These are phyloP conservation scores for Mycosphaerella sp. DNA, from an alignment of 2,329 filamentous ascomycete genomes.

Conservation along the genomic window DNA sequence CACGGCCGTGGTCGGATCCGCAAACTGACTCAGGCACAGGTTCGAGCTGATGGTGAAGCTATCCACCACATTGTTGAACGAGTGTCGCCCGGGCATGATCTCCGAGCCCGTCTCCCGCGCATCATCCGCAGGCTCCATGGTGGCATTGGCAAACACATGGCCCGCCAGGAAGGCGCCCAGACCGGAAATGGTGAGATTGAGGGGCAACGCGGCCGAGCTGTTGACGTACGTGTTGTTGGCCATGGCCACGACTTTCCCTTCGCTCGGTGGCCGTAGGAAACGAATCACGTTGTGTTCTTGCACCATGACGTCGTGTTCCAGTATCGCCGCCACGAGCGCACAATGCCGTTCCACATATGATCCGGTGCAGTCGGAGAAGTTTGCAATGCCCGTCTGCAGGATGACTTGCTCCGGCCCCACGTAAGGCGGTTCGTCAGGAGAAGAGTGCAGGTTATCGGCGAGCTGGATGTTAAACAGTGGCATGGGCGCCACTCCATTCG, in stretches of 20 bases:
- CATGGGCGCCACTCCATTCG: background rate
- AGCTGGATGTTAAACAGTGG: slow-evolving; percentile 4
- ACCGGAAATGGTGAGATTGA: background rate
- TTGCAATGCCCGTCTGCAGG: slow-evolving; percentile 4
- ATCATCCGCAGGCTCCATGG: background rate
- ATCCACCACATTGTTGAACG: slow-evolving; percentile 2
- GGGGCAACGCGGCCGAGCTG: background rate
- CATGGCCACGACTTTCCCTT: slow-evolving; percentile 2
- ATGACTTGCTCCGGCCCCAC: slow-evolving; percentile 4
- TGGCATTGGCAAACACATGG: slow-evolving; percentile 1
- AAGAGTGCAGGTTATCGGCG: background rate
- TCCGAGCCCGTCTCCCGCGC: background rate
- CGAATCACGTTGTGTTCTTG: slow-evolving; percentile 2
- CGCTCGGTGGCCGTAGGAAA: background rate
- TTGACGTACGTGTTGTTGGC: slow-evolving; percentile 14
- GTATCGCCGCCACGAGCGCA: slow-evolving; percentile 10
- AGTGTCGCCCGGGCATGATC: background rate
- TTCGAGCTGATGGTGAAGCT: background rate
- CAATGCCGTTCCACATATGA: slow-evolving; percentile 10
- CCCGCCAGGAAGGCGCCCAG: slow-evolving; percentile 6
- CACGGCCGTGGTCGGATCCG: slow-evolving; percentile 9
- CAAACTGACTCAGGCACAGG: slow-evolving; percentile 1
- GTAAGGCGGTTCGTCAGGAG: background rate
- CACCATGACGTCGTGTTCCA: slow-evolving; percentile 14
- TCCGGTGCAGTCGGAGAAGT: slow-evolving; percentile 5